phyloP scores from a whole-genome alignment of 2,329 filamentous ascomycete genomes.

The Neodidymelliopsis sp. region DNA sequence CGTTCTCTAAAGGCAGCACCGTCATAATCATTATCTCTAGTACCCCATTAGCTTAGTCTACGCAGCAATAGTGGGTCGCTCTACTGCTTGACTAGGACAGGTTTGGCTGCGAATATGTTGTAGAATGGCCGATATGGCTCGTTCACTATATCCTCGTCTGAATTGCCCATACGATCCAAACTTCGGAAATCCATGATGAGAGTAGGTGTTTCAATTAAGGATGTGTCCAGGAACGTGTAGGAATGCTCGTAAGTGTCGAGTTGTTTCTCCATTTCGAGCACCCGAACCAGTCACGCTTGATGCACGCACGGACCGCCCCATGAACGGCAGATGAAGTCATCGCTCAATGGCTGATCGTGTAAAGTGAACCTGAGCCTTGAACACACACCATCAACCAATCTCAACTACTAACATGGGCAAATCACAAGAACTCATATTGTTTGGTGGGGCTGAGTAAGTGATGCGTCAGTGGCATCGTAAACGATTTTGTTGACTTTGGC shows the following conservation, averaged over 20 bases:
- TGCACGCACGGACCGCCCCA: slow-evolving; percentile 12
- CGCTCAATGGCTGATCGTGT: slow-evolving; percentile 4
- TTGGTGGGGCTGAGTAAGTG: slow-evolving; percentile 42
- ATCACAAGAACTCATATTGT: slow-evolving; percentile 31
- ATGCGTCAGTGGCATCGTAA: too few relatives aligned
- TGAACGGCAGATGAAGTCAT: slow-evolving; percentile 14
- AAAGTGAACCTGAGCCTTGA: not conserved
- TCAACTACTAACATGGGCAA: slow-evolving; percentile 25
- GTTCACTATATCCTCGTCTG: slow-evolving; percentile 41
- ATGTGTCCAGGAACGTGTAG: not conserved
- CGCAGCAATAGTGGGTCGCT: not conserved
- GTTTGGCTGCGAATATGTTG: slow-evolving; percentile 57
- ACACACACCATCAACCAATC: slow-evolving; percentile 4
- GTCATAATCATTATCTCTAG: slow-evolving; percentile 52
- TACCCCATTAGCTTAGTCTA: not conserved
- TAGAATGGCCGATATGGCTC: slow-evolving; percentile 61
- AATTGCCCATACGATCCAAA: slow-evolving; percentile 33
- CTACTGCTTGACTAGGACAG: slow-evolving; percentile 56
- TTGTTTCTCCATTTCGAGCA: not conserved
- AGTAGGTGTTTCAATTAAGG: not conserved
- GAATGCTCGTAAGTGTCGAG: not conserved
- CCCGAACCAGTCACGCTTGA: slow-evolving; percentile 16
- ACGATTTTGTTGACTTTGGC: not conserved
- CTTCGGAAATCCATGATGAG: slow-evolving; percentile 45
- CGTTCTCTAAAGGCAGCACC: slow-evolving; percentile 63